phyloP scores from a whole-genome alignment of 768 basidiomycete genomes.

The Pleurotus ostreatus region DNA sequence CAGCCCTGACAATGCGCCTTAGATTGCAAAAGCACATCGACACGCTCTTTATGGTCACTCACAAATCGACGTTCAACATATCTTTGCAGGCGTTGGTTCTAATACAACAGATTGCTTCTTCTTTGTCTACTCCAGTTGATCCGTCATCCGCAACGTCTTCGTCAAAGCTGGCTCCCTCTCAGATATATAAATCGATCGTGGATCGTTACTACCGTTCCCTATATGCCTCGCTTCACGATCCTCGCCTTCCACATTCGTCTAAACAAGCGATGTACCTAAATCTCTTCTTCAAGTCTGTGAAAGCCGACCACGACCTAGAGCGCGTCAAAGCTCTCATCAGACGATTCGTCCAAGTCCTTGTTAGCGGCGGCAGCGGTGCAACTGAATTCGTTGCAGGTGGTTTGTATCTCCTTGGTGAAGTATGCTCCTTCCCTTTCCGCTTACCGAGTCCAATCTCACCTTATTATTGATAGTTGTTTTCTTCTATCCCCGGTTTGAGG shows the following conservation, averaged over 20 bases:
- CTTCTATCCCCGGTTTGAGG: constrained; percentile 37
- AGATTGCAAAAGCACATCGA: constrained; percentile 87
- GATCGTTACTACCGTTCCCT: constrained; percentile 79
- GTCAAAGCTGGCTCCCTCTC: constrained; percentile 20
- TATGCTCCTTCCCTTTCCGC: constrained; percentile 27
- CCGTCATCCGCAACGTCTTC: constrained; percentile 36
- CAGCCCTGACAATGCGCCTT: neutral
- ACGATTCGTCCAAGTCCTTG: constrained; percentile 78
- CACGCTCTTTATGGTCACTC: constrained; percentile 91
- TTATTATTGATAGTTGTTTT: constrained; percentile 31
- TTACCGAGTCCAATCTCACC: constrained; percentile 1
- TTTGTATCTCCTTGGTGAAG: constrained; percentile 83
- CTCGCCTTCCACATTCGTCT: constrained; percentile 72
- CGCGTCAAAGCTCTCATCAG: constrained; percentile 80
- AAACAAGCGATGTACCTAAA: constrained; percentile 99
- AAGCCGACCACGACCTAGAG: constrained; percentile 51
- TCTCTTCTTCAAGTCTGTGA: constrained; percentile 85
- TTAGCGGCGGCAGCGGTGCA: constrained; percentile 64
- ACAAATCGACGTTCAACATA: constrained; percentile 95
- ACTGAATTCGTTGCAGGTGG: constrained; percentile 89
- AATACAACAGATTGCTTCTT: constrained; percentile 76
- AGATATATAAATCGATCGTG: constrained; percentile 40
- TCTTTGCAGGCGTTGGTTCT: constrained; percentile 89
- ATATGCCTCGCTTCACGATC: constrained; percentile 86
- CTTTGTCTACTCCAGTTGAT: constrained; percentile 37